phyloP scores from a whole-genome alignment of 192 early-diverging fungal species.

The Haplosporangium gracile region DNA sequence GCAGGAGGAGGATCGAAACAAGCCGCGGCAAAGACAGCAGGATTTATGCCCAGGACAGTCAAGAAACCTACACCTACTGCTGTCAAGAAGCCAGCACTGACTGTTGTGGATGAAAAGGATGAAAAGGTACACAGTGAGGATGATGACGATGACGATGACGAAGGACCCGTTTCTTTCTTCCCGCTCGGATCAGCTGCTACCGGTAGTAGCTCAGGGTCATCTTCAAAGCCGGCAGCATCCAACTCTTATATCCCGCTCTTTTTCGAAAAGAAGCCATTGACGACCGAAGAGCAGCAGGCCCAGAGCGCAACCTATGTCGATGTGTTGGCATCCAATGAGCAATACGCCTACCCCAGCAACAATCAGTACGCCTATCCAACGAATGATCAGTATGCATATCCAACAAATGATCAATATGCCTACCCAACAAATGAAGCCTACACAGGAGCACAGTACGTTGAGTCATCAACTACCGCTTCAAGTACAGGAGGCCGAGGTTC shows the following conservation, averaged over 20 bases:
- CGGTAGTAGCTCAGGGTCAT: background rate
- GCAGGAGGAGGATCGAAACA: background rate
- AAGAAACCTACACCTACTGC: slow-evolving; percentile 14
- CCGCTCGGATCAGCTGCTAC: slow-evolving; percentile 38
- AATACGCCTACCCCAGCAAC: slow-evolving; percentile 44
- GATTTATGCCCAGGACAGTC: slow-evolving; percentile 44
- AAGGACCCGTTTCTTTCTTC: slow-evolving; percentile 44
- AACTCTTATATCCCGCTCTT: slow-evolving; percentile 46
- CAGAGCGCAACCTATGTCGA: slow-evolving; percentile 20
- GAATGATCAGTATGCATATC: slow-evolving; percentile 49
- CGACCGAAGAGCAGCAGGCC: slow-evolving; percentile 35
- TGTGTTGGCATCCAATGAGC: slow-evolving; percentile 37
- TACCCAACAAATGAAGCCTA: slow-evolving; percentile 26
- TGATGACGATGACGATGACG: slow-evolving; percentile 30
- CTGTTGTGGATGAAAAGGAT: background rate
- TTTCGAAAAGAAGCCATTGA: slow-evolving; percentile 48
- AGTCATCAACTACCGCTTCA: background rate
- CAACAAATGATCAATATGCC: slow-evolving; percentile 37
- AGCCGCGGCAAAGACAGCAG: slow-evolving; percentile 21
- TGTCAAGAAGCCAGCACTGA: slow-evolving; percentile 5
- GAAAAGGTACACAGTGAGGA: slow-evolving; percentile 6
- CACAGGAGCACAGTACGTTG: background rate
- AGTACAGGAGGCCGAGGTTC: background rate
- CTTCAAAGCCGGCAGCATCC: slow-evolving; percentile 22
- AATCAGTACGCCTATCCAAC: slow-evolving; percentile 41